Conservation (phyloP, 148 eudicot species). For the Heliamphora exappendiculata region DNA sequence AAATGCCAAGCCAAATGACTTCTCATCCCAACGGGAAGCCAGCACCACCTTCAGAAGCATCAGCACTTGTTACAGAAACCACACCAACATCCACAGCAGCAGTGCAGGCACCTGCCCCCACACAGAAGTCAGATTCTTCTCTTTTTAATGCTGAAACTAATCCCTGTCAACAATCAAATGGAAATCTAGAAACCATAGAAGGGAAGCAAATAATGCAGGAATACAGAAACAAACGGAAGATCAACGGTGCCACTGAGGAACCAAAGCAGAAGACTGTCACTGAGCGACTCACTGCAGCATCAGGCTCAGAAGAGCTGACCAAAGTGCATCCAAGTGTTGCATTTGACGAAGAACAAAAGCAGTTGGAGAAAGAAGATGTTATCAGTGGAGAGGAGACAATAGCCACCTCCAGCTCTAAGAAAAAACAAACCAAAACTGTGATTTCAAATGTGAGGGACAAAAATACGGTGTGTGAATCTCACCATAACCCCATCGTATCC, state of each 20-base stretch:
- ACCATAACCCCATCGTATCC: neutral
- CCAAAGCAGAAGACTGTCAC: no score
- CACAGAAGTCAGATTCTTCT: constrained; percentile 9
- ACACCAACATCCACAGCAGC: neutral
- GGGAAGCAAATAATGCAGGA: constrained; percentile 7
- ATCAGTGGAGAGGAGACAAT: neutral
- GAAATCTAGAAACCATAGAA: neutral
- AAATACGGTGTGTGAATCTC: constrained; percentile 12
- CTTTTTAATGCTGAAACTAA: neutral
- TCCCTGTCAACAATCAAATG: neutral
- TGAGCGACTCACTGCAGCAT: neutral
- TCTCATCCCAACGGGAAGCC: constrained; percentile 4
- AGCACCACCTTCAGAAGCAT: constrained; percentile 5
- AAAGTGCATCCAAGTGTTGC: neutral
- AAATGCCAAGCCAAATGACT: no score
- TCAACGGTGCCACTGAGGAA: no score
- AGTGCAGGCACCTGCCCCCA: neutral
- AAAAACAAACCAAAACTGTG: neutral
- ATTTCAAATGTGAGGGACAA: constrained; percentile 1
- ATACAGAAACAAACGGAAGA: neutral
- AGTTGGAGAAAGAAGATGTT: constrained; percentile 6
- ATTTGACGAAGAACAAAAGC: constrained; percentile 13
- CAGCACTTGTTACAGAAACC: constrained; percentile 1
- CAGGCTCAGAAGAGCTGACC: constrained; percentile 3
- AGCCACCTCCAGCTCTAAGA: neutral